Evolutionary conservation across 345 rosid species (phyloP), one percentile per base, ranked within the genome.

Genomic region (Mangifera indica): DNA sequence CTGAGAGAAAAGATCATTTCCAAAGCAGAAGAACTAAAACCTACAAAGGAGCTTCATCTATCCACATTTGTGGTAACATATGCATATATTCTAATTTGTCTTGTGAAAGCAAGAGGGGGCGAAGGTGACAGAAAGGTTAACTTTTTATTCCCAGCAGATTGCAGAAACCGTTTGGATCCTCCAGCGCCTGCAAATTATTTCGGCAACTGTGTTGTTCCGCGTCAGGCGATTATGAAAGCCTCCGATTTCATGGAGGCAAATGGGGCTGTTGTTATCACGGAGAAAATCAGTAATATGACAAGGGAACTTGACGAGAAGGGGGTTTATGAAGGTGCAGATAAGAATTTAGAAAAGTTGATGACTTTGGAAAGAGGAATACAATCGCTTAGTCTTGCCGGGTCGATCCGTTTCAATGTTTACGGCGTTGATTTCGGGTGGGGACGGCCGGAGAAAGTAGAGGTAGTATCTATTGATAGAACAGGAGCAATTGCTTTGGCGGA

Each of bases 181-280:
- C 87, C 83, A 24, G 12, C 80, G 3, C 82, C 86, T 2, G 55
- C 63, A 0, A 81, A 85, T 51, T 87, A 73, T 63, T 78, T 83
- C 4, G 89, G 89, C 0, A 87, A 83, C 60, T 83, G 91, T 53
- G 67, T 81, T 4, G 68, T 66, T 60, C 3, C 13, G 18, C 1
- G 44, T 46, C 2, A 40, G 44, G 32, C 7, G 9, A 49, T 56
- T 12, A 56, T 53, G 14, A 59, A 73, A 21, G 79, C 77, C n/a
- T 60, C 22, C 54, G 24, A 53, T 13, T 55, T 69, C n/a, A 18
- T 58, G 48, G 65, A 48, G 10, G 52, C 48, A 25, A 54, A 66
- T 7, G 75, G 79, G 24, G 21, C 62, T 18, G 52, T 17, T 2
- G 12, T 10, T 3, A 73, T 56, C 2, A 74, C 65, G 2, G 34